Evolutionary conservation across 2,329 filamentous ascomycete species (phyloP).

Genomic region (Colletotrichum sansevieriae): DNA sequence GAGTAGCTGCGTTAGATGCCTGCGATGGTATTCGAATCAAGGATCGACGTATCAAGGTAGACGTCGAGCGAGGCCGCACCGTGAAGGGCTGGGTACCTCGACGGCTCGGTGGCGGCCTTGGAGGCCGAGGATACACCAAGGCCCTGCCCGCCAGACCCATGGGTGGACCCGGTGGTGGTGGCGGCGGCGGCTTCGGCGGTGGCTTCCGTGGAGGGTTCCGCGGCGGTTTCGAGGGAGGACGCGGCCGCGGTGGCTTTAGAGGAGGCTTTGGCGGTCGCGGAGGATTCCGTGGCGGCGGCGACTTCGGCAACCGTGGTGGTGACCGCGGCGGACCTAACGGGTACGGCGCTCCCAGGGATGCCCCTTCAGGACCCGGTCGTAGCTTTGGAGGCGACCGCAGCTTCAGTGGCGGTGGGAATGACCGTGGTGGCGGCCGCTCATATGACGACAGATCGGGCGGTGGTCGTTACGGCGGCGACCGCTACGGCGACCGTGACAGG

Average conservation of each 20-base stretch:
- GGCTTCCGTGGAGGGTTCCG: conserved; percentile 65
- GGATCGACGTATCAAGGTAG: conserved; percentile 90
- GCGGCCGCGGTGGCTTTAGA: conserved; percentile 54
- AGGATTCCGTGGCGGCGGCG: conserved; percentile 60
- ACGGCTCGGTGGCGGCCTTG: conserved; percentile 90
- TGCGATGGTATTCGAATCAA: conserved; percentile 93
- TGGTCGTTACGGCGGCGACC: conserved; percentile 51
- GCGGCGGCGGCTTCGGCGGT: conserved; percentile 65
- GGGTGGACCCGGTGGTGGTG: conserved; percentile 62
- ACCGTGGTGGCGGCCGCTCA: conserved; percentile 68
- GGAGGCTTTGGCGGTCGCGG: conserved; percentile 70
- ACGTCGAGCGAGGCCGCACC: conserved; percentile 95
- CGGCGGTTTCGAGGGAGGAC: conserved; percentile 52
- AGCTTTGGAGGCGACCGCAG: conserved; percentile 61
- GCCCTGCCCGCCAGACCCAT: conserved; percentile 78
- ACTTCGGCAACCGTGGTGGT: conserved; percentile 59
- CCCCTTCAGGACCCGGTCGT: conserved; percentile 68
- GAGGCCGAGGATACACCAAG: conserved; percentile 93
- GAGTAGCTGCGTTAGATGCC: conserved; percentile 87
- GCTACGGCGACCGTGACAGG: conserved; percentile 45
- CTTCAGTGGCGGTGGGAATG: conserved; percentile 65
- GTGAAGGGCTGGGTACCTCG: conserved; percentile 94
- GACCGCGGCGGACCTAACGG: conserved; percentile 59
- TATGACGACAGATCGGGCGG: conserved; percentile 70
- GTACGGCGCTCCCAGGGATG: conserved; percentile 66